A percentile compares a stretch with the other conserved stretches of the same genome.
Conservation (phyloP, 805 yeast species). For the Starmerella davenportii region DNA sequence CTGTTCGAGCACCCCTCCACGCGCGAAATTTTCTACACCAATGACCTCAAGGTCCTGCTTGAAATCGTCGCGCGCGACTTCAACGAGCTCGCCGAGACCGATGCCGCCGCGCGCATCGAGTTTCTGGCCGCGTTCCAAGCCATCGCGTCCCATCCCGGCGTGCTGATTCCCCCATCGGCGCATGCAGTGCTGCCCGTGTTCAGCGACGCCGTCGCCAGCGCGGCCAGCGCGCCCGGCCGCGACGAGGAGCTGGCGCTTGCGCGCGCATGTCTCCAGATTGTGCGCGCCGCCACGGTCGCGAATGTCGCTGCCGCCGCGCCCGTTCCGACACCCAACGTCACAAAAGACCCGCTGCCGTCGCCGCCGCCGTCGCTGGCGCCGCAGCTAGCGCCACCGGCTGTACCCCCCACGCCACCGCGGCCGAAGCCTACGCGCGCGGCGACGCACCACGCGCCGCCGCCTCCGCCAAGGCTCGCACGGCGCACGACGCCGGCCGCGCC, state of each 20-base stretch:
- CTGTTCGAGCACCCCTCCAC: constrained; percentile 52
- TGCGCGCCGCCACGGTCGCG: background rate
- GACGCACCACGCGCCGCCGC: too few species aligned
- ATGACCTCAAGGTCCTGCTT: constrained; percentile 66
- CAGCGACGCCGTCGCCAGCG: background rate
- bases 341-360: too few species aligned
- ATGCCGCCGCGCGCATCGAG: constrained; percentile 42
- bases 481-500: too few species aligned
- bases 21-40: constrained; percentile 53
- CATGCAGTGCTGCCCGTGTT: background rate
- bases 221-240: background rate
- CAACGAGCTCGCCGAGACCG: constrained; percentile 38
- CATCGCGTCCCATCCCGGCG: background rate
- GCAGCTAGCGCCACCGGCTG: too few species aligned
- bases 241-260: background rate
- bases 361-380: too few species aligned
- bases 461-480: too few species aligned
- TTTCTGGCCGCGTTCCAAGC: constrained; percentile 44
- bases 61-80: constrained; percentile 73
- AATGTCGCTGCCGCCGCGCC: too few species aligned
- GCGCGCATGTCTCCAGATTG: background rate
- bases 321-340: too few species aligned
- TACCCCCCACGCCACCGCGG: too few species aligned
- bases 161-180: background rate
- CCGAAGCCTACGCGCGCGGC: too few species aligned